phyloP scores from a whole-genome alignment of 2,329 filamentous ascomycete genomes.

The Epichloe sp. region DNA sequence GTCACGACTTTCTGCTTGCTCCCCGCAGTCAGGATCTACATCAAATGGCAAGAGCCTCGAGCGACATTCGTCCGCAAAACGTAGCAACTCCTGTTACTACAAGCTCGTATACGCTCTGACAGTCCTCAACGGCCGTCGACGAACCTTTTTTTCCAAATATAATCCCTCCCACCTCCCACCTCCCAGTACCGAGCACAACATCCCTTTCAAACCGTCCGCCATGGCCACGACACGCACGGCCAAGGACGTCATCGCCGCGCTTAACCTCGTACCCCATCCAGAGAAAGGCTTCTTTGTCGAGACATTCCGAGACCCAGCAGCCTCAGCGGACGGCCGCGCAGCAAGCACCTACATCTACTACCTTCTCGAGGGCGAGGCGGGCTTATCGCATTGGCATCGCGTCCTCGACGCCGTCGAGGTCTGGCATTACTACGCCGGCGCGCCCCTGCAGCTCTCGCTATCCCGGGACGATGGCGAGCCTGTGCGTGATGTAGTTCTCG shows the following conservation, averaged over 20 bases:
- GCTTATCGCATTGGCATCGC: conserved; percentile 36
- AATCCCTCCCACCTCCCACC: no score
- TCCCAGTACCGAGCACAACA: background rate
- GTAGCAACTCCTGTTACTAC: no score
- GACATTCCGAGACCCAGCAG: conserved; percentile 28
- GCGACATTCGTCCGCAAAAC: no score
- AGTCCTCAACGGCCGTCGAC: background rate
- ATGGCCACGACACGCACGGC: conserved; percentile 15
- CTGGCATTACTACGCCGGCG: conserved; percentile 42
- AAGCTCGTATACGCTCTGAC: no score
- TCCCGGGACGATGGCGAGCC: conserved; percentile 29
- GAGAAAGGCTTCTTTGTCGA: conserved; percentile 37
- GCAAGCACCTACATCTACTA: conserved; percentile 40
- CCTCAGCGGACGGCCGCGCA: conserved; percentile 21
- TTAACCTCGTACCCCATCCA: conserved; percentile 29
- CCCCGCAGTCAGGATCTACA: no score
- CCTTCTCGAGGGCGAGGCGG: conserved; percentile 29
- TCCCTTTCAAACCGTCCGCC: background rate
- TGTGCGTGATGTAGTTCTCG: conserved; percentile 23
- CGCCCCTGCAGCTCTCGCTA: conserved; percentile 32
- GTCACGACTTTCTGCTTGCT: no score
- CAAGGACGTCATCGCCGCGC: conserved; percentile 27
- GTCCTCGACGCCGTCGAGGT: conserved; percentile 33
- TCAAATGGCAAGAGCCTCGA: background rate
- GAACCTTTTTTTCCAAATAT: background rate